These are phyloP conservation scores for Eucalyptus regnans DNA, from an alignment of 345 rosid species.

Conservation along the genomic window DNA sequence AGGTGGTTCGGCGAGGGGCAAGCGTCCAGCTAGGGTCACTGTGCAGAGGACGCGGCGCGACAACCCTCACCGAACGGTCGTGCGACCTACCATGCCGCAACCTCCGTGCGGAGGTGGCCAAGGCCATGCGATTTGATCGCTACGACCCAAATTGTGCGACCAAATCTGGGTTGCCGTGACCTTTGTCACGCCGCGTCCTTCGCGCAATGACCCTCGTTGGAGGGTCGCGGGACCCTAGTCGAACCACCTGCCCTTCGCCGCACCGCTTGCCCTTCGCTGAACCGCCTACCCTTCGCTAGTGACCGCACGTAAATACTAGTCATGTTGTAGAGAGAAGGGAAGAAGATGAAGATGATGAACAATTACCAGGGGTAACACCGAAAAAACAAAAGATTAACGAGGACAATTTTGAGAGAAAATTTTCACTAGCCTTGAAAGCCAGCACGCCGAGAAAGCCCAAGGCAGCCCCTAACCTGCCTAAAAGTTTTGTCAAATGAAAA, in stretches of 20 bases:
- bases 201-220: accelerated
- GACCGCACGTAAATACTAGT: accelerated
- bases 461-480: too few species aligned
- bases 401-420: accelerated
- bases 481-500: slow-evolving; percentile 31
- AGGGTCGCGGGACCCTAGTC: too few species aligned
- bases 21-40: accelerated
- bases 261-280: accelerated
- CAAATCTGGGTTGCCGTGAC: too few species aligned
- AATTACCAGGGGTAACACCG: accelerated
- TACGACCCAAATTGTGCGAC: accelerated
- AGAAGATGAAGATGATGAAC: too few species aligned
- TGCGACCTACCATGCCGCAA: accelerated
- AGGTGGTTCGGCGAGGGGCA: accelerated
- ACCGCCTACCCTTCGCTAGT: accelerated
- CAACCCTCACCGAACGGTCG: accelerated
- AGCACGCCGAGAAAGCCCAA: accelerated
- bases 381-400: too few species aligned
- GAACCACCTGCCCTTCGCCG: accelerated
- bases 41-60: too few species aligned
- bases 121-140: too few species aligned
- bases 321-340: too few species aligned
- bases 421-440: too few species aligned
- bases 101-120: too few species aligned
- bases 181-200: accelerated